Evolutionary conservation across 192 early-diverging fungal genomes (phyloP), one percentile per base, ranked within the genome.

Genomic region (Backusella morwellensis): DNA sequence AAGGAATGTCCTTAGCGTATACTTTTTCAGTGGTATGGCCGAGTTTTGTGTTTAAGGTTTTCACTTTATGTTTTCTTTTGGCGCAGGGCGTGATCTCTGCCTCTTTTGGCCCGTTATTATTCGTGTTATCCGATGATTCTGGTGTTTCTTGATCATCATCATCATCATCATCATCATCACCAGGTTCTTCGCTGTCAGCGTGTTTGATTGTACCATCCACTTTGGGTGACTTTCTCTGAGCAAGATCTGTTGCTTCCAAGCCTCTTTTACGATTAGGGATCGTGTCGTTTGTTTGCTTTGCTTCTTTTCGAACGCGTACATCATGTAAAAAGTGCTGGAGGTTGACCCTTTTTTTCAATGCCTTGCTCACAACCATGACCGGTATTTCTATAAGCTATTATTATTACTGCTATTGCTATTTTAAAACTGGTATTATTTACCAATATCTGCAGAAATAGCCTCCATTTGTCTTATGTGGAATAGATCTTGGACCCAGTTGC

Each of bases 1-100:
- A 78, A 7, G 21, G 21, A 7, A 82, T 36, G 26, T 82, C 81
- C 70, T 82, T 82, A 0, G 66, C 81, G 14, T 82, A 82, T 29
- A 73, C 1, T 41, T 41, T 66, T 6, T 63, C 23, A n/a, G 29
- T 47, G 1, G 7, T 50, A 23, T 23, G 7, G 1, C 47, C 12
- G 2, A 63, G n/a, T n/a, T 44, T 35, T n/a, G 21, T 70, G 8
- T 42, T 15, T n/a, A 17, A n/a, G 21, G 1, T 29, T 70, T 8
- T 21, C 9, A 0, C 0, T 77, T 68, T 9, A 6, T 1, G 2
- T 2, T 0, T 1, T 68, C 17, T 19, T 23, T 66, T 15, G 35
- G 42, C 9, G 15, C 42, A 6, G 23, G 26, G 70, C 14, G 14
- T 19, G 3, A 40, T 4, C 21, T n/a, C 6, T 70, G 23, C 36